A percentile compares a stretch with the other conserved stretches of the same genome.
Evolutionary conservation across 2,329 filamentous ascomycete genomes (phyloP).

Genomic region (Taxawa tesnikishii): DNA sequence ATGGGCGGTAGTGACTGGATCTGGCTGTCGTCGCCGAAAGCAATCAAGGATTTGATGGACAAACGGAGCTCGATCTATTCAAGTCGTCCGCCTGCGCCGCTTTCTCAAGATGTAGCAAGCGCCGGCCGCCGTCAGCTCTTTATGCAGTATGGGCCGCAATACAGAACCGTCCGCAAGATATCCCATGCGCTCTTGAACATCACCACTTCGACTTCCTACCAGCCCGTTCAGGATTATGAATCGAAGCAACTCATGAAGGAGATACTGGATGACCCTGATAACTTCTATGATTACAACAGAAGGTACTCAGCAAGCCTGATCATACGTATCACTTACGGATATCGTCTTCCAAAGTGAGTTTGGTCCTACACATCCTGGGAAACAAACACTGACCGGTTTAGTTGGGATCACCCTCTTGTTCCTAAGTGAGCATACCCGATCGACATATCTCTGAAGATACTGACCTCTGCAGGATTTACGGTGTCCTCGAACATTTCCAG

Average conservation of each 20-base stretch:
- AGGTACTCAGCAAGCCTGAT: constrained; percentile 20
- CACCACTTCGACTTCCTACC: constrained; percentile 12
- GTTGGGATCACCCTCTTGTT: not conserved
- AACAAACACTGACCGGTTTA: not conserved
- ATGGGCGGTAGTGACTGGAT: constrained; percentile 28
- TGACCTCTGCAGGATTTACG: not conserved
- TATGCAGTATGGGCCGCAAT: constrained; percentile 15
- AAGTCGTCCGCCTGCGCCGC: constrained; percentile 14
- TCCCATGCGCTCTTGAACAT: constrained; percentile 15
- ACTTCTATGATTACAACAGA: constrained; percentile 20
- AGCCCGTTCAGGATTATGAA: constrained; percentile 15
- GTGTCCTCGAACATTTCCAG: not conserved
- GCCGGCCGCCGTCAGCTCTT: constrained; percentile 14
- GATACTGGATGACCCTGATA: constrained; percentile 15
- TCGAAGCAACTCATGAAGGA: constrained; percentile 10
- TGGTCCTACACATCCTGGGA: not conserved
- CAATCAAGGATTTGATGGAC: constrained; percentile 13
- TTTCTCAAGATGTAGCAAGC: constrained; percentile 22
- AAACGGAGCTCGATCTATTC: constrained; percentile 10
- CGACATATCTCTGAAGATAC: too few species aligned
- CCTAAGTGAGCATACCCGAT: not conserved
- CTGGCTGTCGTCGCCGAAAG: constrained; percentile 20
- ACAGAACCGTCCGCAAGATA: constrained; percentile 14
- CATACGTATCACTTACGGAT: constrained; percentile 22
- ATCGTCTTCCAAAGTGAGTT: constrained; percentile 13